Percentiles rank a stretch among this genome's conserved stretches.
Evolutionary conservation across 2,329 filamentous ascomycete genomes (phyloP).

Genomic region (Cladobotryum mycophilum): DNA sequence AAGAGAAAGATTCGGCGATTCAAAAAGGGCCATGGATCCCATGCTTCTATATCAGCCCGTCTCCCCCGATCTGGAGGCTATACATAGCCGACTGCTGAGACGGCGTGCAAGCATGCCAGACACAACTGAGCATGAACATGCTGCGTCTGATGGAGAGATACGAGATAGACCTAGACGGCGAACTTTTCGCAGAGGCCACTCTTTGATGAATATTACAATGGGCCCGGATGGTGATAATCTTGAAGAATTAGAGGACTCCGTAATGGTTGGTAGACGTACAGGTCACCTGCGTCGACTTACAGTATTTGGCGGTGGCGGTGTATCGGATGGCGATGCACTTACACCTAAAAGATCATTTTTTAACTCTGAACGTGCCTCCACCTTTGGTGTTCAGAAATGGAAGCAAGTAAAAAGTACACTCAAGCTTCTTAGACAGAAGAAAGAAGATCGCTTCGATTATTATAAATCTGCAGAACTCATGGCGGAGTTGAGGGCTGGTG

Average conservation of each 20-base stretch:
- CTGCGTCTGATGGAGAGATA: conserved; percentile 70
- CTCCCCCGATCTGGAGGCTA: conserved; percentile 36
- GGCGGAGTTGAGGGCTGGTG: conserved; percentile 87
- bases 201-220: conserved; percentile 46
- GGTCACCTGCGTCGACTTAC: conserved; percentile 62
- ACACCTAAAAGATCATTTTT: conserved; percentile 53
- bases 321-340: conserved; percentile 57
- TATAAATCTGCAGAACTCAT: conserved; percentile 94
- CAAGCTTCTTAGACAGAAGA: conserved; percentile 71
- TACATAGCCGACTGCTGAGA: conserved; percentile 46
- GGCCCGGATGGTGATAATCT: conserved; percentile 44
- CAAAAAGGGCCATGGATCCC: conserved; percentile 51
- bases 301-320: conserved; percentile 57
- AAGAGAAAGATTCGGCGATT: conserved; percentile 58
- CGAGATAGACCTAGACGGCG: conserved; percentile 51
- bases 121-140: conserved; percentile 50
- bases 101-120: conserved; percentile 63
- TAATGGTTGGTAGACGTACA: conserved; percentile 42
- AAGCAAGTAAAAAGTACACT: conserved; percentile 86
- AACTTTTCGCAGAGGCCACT: conserved; percentile 50
- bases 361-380: conserved; percentile 61
- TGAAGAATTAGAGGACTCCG: conserved; percentile 47
- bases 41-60: conserved; percentile 58
- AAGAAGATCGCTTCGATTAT: conserved; percentile 84
- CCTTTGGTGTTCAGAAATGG: conserved; percentile 79